Evolutionary conservation across 2,329 filamentous ascomycete genomes (phyloP), one percentile per base, ranked within the genome.

Genomic region (Stemphylium lycopersici): DNA sequence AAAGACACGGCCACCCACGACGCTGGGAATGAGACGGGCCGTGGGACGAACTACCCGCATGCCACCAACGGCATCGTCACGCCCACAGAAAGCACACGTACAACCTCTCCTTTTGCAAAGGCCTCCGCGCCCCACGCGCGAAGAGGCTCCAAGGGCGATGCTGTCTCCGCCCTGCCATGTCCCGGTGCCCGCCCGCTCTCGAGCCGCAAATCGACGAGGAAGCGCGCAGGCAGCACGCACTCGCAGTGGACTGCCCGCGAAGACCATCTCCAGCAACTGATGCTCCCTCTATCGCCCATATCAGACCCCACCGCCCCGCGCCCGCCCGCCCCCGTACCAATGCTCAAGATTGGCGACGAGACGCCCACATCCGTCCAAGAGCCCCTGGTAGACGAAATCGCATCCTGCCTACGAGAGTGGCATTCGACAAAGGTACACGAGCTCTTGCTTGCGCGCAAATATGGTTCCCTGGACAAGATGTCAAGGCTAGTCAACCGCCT

Each of bases 301-400:
- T 77, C 75, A 16, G 85, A 92, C 65, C 87, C 87, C 1, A 81
- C 85, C 70, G 84, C 81, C 20, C 87, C 87, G 10, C 91, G 91
- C 66, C 95, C 93, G 26, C 86, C 91, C 10, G 96, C 96, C 10
- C 95, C 95, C 0, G 93, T 99, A 7, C 95, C 95, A 4, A 95
- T 98, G 90, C 83, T 99, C 48, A 96, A 97, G 76, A 93, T 99
- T 72, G 95, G 95, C 54, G 95, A 99, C 70, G 95, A 99, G 79
- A 96, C 92, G 2, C 91, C 93, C 1, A 96, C 91, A 0, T 97
- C 92, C 5, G 82, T 85, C 13, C 87, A 90, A 7, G 96, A 99
- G 73, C 95, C 95, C 2, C 78, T 99, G 57, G 93, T 99, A 20
- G 95, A 99, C 76, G 95, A 99, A 75, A 98, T 99, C 66, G 93